phyloP scores from a whole-genome alignment of 208 protist species.

The Crithidia fasciculata region DNA sequence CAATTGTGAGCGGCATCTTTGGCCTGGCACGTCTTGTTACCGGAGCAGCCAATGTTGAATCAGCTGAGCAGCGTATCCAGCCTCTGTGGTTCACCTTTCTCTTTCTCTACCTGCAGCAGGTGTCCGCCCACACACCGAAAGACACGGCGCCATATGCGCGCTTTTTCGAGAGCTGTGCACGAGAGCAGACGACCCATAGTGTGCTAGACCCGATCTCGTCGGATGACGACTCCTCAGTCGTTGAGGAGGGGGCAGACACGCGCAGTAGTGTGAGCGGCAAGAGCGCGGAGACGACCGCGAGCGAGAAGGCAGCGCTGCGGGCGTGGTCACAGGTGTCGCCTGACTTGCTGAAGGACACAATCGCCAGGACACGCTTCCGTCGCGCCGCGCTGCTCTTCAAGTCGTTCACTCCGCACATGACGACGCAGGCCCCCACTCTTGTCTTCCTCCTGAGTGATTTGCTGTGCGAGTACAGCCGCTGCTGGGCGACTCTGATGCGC shows the following conservation, averaged over 20 bases:
- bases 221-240: not conserved
- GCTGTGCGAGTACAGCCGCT: slow-evolving; percentile 26
- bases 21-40: slow-evolving; percentile 10
- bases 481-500: slow-evolving; percentile 23
- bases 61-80: slow-evolving; percentile 8
- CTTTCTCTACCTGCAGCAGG: slow-evolving; percentile 75
- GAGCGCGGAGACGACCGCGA: not conserved
- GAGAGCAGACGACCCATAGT: slow-evolving; percentile 14
- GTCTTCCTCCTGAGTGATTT: slow-evolving; percentile 32
- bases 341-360: slow-evolving; percentile 51
- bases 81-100: slow-evolving; percentile 71
- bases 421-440: slow-evolving; percentile 56
- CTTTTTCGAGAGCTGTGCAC: slow-evolving; percentile 49
- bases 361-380: slow-evolving; percentile 66
- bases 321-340: slow-evolving; percentile 44
- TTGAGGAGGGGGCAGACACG: not conserved
- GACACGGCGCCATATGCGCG: slow-evolving; percentile 43
- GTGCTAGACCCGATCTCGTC: not conserved
- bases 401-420: slow-evolving; percentile 61
- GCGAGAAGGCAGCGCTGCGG: slow-evolving; percentile 28
- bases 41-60: not conserved
- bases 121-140: slow-evolving; percentile 55
- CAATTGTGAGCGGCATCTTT: slow-evolving; percentile 29
- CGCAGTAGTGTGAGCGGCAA: not conserved
- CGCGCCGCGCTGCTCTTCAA: slow-evolving; percentile 74